These are phyloP conservation scores for Talaromyces sp. DNA, from an alignment of 2,329 filamentous ascomycete genomes.

Conservation along the genomic window DNA sequence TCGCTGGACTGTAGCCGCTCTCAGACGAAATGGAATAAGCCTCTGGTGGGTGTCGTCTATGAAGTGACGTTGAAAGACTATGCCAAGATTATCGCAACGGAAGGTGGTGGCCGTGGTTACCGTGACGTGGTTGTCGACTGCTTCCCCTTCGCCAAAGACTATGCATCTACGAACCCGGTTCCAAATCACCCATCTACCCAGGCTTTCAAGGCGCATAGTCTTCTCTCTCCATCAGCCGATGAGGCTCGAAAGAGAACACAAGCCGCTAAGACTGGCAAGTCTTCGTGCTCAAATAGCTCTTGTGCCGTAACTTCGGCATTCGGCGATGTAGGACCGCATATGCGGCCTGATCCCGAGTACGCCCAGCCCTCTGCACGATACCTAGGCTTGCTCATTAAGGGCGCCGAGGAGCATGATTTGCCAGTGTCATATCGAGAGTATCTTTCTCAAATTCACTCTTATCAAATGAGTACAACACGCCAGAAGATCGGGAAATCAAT, in stretches of 20 bases:
- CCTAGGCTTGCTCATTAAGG: conserved; percentile 75
- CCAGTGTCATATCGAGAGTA: conserved; percentile 77
- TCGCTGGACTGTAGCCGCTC: conserved; percentile 35
- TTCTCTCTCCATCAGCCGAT: conserved; percentile 66
- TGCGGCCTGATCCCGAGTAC: conserved; percentile 68
- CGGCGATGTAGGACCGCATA: conserved; percentile 42
- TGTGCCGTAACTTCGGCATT: conserved; percentile 4
- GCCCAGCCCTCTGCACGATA: conserved; percentile 85
- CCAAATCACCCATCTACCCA: conserved; percentile 64
- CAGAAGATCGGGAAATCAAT: conserved; percentile 69
- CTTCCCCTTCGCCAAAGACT: conserved; percentile 62
- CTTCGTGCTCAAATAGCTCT: background rate
- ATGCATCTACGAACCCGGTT: conserved; percentile 56
- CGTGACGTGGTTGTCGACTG: conserved; percentile 80
- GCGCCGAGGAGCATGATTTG: conserved; percentile 77
- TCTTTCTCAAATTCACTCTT: conserved; percentile 69
- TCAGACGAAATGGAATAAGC: conserved; percentile 71
- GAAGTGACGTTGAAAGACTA: conserved; percentile 86
- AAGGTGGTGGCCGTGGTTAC: conserved; percentile 86
- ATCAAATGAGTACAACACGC: conserved; percentile 65
- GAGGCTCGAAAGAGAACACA: conserved; percentile 22
- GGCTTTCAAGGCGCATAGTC: conserved; percentile 81
- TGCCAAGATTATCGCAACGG: conserved; percentile 81
- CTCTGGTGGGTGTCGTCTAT: conserved; percentile 90
- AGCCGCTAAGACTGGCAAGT: background rate